Evolutionary conservation across 495 filamentous ascomycete genomes (phyloP), one percentile per base, ranked within the genome.

Genomic region (Echria macrotheca): DNA sequence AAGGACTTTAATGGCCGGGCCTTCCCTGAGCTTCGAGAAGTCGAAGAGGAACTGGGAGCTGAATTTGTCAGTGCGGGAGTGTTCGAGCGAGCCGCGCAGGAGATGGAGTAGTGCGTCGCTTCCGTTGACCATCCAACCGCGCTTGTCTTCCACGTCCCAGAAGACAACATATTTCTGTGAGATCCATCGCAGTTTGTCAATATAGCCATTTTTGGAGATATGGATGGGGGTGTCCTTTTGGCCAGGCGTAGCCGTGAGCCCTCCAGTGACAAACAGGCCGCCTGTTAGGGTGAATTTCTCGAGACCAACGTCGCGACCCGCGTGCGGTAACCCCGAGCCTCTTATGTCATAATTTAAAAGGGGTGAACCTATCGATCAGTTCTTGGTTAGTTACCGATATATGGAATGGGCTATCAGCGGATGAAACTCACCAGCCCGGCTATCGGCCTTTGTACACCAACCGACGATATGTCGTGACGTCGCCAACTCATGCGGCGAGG

Each of bases 111-210:
- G 40, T 4, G 67, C 65, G 41, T 64, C 67, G 17, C 59, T 45
- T 26, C 68, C 69, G 38, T 73, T 61, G 1, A 71, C 54, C 2
- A 71, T 47, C 69, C 69, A 73, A 1, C 60, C 69, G 31, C 61
- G 55, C 19, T 63, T 59, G 8, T 65, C 59, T 21, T 43, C 55
- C 22, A 52, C 55, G 54, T 71, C 69, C 56, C 59, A 73, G 1
- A 73, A 50, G 8, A 66, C 44, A 3, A 69, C 55, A 28, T 47
- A 54, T 52, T 49, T 62, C 40, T 47, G 59, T 1, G 36, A 40
- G 15, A 70, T 58, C 54, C 57, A 65, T 25, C 49, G 29, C 0
- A 65, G 44, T 21, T 49, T 63, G 7, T 2, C 22, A 4, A 59
- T 39, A 17, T 48, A 39, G 12, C 19, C 45, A 2, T 26, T 35